Base-by-base conservation (phyloP, 2,329 filamentous ascomycete species). In the Cercospora sojina region DNA sequence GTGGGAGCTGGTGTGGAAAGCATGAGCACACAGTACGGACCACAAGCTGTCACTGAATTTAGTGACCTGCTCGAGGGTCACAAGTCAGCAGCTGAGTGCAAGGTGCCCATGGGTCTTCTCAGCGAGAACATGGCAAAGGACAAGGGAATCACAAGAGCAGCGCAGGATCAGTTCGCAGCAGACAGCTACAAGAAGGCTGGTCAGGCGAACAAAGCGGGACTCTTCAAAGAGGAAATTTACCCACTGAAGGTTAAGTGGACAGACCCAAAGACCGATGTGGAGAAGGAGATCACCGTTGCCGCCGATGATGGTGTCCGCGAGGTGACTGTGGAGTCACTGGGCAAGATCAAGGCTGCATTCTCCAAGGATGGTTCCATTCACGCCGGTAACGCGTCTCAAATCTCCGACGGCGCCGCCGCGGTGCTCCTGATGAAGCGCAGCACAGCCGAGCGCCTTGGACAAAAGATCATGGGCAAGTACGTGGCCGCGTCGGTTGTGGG, bases 111-210 rank as follows among this genome's bases (percentile, higher is more conserved):
- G 95, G 94, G 94, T 74, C 87, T 93, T 10, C 85, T 98, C 59
- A 97, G 92, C 29, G 95, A 99, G 82, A 81, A 94, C 76, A 97
- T 98, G 94, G 95, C 94, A 73, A 91, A 92, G 81, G 92, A 93
- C 78, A 88, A 90, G 75, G 84, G 85, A 66, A 87, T 98, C 76
- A 76, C 83, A 65, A 90, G 95, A 68, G 81, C 84, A 10, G 83
- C 86, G 61, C 95, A 98, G 81, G 95, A 99, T 78, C 87, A 87
- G n/a, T 99, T 98, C 79, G 95, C 95, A 13, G 94, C 94, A n/a
- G 81, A 84, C 3, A 96, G 92, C 47, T 98, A 96, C 85, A 89
- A 93, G 73, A 98, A 97, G 83, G 95, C 95, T 23, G 79, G 88
- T 73, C 87, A 88, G 80, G 94, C 95, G 20, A 94, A 98, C 82